Evolutionary conservation across 2,329 filamentous ascomycete genomes (phyloP).

Genomic region (Cryphonectria naterciae): DNA sequence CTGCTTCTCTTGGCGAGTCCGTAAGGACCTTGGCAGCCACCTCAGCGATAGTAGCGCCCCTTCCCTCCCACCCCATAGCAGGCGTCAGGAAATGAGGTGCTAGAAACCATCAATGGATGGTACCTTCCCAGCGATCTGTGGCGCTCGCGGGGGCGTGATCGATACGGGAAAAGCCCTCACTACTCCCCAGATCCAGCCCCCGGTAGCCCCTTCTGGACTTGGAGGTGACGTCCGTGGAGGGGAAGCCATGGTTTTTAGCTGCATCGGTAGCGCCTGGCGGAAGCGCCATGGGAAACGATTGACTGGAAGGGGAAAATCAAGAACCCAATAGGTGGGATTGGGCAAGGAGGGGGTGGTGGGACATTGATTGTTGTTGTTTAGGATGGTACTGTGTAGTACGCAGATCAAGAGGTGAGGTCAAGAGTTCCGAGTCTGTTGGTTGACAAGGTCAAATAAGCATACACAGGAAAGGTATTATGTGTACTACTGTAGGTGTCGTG

Average conservation of each 20-base stretch:
- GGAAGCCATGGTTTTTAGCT: conserved; percentile 7
- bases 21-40: background rate
- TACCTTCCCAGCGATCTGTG: background rate
- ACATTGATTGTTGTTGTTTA: background rate
- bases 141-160: background rate
- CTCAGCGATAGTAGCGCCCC: background rate
- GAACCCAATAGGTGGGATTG: background rate
- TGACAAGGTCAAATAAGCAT: background rate
- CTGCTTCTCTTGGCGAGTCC: background rate
- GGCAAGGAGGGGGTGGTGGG: background rate
- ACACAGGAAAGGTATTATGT: background rate
- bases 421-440: background rate
- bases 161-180: background rate
- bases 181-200: background rate
- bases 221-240: background rate
- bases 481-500: background rate
- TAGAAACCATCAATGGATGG: background rate
- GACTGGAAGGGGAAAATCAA: background rate
- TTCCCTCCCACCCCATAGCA: background rate
- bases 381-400: background rate
- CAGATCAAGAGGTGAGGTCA: background rate
- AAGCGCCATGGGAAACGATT: background rate
- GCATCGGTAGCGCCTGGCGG: background rate
- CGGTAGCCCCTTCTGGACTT: background rate
- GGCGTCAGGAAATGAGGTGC: conserved; percentile 1